Base-by-base conservation (phyloP, 2,329 filamentous ascomycete species). In the Fusarium sp. region DNA sequence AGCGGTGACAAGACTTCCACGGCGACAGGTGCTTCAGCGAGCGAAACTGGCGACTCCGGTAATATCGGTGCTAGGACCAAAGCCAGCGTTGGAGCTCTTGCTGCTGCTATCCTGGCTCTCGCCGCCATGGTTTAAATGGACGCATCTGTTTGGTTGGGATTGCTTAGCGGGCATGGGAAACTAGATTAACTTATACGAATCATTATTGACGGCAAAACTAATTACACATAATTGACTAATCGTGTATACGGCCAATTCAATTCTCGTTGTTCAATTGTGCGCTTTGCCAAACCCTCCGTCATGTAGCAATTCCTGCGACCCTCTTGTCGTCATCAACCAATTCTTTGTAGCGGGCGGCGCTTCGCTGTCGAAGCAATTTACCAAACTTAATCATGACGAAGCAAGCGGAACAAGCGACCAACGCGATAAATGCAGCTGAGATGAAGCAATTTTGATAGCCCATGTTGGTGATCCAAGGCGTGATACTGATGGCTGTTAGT, bases 341-440 rank as follows among this genome's bases (percentile, higher is more conserved):
- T 27, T 69, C 54, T 35, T 49, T 52, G 23, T 74, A 77, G 19
- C 67, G 67, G 3, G 37, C 11, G 4, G 73, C 66, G 21, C 68
- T 77, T 33, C 57, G 66, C 15, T 64, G 51, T 7, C 79, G 71
- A 12, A 80, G 56, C 6, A 27, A 41, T 69, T 81, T 81, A 3
- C 87, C 87, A 64, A 80, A 88, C 70, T 81, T 85, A 16, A 88
- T 82, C 72, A 88, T 83, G 3, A 83, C 49, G 16, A 87, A 77
- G 73, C 83, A 81, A 19, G 81, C 82, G 35, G 83, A 74, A 27
- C 82, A 80, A 51, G 82, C 80, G 10, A 78, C 80, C 60, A 85
- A 68, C 1, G 79, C 81, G 65, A 84, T 66, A 14, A 84, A 83
- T 0, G 82, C 84, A 6, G 80, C 77, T 16, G 84, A 81, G 44